A percentile compares a stretch with the other conserved stretches of the same genome.
Conservation (phyloP, 495 filamentous ascomycete species). For the Aspergillus hancockii region DNA sequence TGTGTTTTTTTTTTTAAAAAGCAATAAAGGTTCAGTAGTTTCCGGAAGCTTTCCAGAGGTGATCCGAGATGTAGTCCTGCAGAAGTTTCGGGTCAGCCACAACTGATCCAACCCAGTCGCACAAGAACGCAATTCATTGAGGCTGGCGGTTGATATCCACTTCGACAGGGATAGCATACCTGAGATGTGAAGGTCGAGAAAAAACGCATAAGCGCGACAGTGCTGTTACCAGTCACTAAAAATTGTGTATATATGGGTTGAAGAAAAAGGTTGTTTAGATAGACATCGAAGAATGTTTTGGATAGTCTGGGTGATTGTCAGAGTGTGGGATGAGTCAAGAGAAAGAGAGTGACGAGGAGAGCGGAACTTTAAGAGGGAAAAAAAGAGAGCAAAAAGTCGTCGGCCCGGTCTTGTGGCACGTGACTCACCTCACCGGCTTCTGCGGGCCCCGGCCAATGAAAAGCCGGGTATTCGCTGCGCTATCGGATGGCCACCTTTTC, state of each 20-base stretch:
- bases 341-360: conserved; percentile 16
- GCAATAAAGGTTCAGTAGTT: conserved; percentile 56
- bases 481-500: conserved; percentile 16
- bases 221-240: conserved; percentile 42
- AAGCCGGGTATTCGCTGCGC: conserved; percentile 18
- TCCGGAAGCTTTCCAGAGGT: conserved; percentile 94
- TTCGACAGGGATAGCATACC: conserved; percentile 55
- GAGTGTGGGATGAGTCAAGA: conserved; percentile 12
- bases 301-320: conserved; percentile 3
- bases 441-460: conserved; percentile 31
- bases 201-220: conserved; percentile 88
- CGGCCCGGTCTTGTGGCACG: conserved; percentile 36
- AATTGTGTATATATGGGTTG: conserved; percentile 15
- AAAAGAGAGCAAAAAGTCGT: conserved; percentile 24
- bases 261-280: conserved; percentile 26
- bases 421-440: conserved; percentile 33
- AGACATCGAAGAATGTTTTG: conserved; percentile 22
- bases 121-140: conserved; percentile 10
- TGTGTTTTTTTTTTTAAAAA: no score
- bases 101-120: background rate
- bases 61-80: conserved; percentile 97
- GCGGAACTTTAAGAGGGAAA: conserved; percentile 28
- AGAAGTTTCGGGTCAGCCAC: conserved; percentile 3
- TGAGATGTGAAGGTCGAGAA: conserved; percentile 94
- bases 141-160: background rate